These are phyloP conservation scores for Chiua virens DNA, from an alignment of 768 basidiomycete genomes.

Conservation along the genomic window DNA sequence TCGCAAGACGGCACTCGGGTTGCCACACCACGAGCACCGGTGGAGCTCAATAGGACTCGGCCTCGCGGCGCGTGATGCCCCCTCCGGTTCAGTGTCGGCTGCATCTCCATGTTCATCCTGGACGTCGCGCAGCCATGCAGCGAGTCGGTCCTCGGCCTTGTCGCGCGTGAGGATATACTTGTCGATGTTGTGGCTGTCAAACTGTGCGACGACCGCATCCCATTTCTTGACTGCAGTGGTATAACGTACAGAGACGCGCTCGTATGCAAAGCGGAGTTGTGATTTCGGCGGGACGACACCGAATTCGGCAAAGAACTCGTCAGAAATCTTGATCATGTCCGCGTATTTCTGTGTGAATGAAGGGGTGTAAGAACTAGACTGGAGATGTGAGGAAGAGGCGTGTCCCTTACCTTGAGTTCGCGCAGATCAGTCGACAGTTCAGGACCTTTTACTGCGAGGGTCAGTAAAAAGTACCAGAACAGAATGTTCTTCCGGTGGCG, in stretches of 20 bases:
- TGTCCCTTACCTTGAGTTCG: slow-evolving; percentile 47
- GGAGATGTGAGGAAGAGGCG: background rate
- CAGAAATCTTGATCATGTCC: slow-evolving; percentile 46
- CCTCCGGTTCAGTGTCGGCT: slow-evolving; percentile 23
- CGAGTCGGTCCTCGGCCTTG: slow-evolving; percentile 54
- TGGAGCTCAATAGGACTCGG: slow-evolving; percentile 45
- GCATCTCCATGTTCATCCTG: slow-evolving; percentile 33
- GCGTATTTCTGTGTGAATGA: slow-evolving; percentile 31
- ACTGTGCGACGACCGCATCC: slow-evolving; percentile 39
- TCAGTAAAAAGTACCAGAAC: slow-evolving; percentile 58
- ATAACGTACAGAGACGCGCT: slow-evolving; percentile 48
- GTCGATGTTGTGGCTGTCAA: slow-evolving; percentile 30
- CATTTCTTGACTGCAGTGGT: slow-evolving; percentile 47
- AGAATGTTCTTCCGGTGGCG: slow-evolving; percentile 56
- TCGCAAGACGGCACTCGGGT: slow-evolving; percentile 56
- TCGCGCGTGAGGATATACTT: slow-evolving; percentile 30
- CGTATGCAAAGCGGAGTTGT: slow-evolving; percentile 49
- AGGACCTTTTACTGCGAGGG: slow-evolving; percentile 48
- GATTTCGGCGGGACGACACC: slow-evolving; percentile 48
- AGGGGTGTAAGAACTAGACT: background rate
- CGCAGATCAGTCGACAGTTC: slow-evolving; percentile 46
- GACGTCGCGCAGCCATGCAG: slow-evolving; percentile 51
- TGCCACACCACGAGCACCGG: slow-evolving; percentile 62
- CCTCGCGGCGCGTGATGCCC: slow-evolving; percentile 35
- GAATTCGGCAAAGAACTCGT: slow-evolving; percentile 49